Evolutionary conservation across 768 basidiomycete genomes (phyloP).

Genomic region (Tremella mesenterica): DNA sequence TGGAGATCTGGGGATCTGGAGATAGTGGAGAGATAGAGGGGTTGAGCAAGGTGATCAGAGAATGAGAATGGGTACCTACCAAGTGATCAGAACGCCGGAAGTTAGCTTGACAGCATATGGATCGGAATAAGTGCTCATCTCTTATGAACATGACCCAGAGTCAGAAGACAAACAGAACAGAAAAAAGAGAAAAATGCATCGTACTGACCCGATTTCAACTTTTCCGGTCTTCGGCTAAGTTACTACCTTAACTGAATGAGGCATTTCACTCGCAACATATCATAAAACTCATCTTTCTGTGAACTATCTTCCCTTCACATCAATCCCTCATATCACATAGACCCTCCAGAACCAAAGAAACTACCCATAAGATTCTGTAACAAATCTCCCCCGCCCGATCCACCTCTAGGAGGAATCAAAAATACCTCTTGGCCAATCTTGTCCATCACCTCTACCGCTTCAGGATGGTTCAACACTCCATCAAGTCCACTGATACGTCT

Average conservation of each 20-base stretch:
- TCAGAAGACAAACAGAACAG: too few relatives aligned
- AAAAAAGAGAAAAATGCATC: too few relatives aligned
- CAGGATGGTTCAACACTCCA: slow-evolving; percentile 47
- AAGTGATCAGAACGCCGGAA: slow-evolving; percentile 22
- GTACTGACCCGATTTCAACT: too few relatives aligned
- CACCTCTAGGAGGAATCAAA: slow-evolving; percentile 68
- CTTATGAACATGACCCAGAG: too few relatives aligned
- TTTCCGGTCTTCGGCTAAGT: too few relatives aligned
- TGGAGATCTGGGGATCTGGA: background rate
- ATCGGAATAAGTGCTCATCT: slow-evolving; percentile 5
- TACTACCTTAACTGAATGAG: too few relatives aligned
- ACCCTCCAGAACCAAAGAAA: slow-evolving; percentile 68
- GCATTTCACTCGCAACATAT: too few relatives aligned
- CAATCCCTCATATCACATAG: too few relatives aligned
- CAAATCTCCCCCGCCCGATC: slow-evolving; percentile 59
- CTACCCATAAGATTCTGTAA: slow-evolving; percentile 81
- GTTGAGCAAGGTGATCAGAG: too few relatives aligned
- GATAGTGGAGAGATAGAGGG: background rate
- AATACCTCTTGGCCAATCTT: slow-evolving; percentile 57
- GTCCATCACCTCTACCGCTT: slow-evolving; percentile 36
- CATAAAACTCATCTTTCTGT: too few relatives aligned
- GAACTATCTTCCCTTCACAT: too few relatives aligned
- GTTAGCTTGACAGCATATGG: slow-evolving; percentile 25
- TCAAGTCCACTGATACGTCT: slow-evolving; percentile 62
- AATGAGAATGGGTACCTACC: slow-evolving; percentile 7